Evolutionary conservation across 768 basidiomycete species (phyloP), one percentile per base, ranked within the genome.

Genomic region (Mycena crocata): DNA sequence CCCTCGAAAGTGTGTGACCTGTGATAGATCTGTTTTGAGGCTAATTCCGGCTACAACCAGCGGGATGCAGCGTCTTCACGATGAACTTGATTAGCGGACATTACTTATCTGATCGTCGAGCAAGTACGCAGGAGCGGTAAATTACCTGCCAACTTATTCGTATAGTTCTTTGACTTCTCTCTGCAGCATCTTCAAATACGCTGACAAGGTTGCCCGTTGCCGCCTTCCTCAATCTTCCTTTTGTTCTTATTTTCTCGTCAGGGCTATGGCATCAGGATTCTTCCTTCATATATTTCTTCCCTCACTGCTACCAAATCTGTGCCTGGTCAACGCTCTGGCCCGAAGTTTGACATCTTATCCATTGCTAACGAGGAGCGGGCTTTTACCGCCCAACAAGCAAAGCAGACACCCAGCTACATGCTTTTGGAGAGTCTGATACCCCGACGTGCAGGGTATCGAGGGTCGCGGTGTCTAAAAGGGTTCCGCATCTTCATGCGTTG

Each of bases 251-350:
- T 12, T 42, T 17, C 13, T 8, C 8, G 10, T 13, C 30, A 66
- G 63, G 64, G 64, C 45, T 61, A 66, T 32, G 58, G 65, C 2
- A 66, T 60, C 37, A 40, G 65, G 13, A 40, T 66, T 17, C 52
- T 61, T 19, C 65, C 57, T 8, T 54, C 57, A 21, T 66, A 65
- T 21, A 23, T 65, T 24, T 45, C 57, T 5, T 52, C 64, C 12
- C 56, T 65, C 35, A 19, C 30, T 5, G 31, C 34, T 24, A 12
- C 49, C 19, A 30, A 39, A n/a, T 39, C 15, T 17, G 5, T 13
- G 26, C 31, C 5, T 26, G 14, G 14, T 19, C 35, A 50, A 21
- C 37, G 15, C 17, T 8, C n/a, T 46, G 15, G 28, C 57, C 28
- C 1, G 44, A n/a, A 3, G 48, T 37, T 40, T 4, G 54, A 48